Percentiles rank a stretch among this genome's conserved stretches.
Evolutionary conservation across 495 filamentous ascomycete species (phyloP).

Genomic region (Penicillium goetzii): DNA sequence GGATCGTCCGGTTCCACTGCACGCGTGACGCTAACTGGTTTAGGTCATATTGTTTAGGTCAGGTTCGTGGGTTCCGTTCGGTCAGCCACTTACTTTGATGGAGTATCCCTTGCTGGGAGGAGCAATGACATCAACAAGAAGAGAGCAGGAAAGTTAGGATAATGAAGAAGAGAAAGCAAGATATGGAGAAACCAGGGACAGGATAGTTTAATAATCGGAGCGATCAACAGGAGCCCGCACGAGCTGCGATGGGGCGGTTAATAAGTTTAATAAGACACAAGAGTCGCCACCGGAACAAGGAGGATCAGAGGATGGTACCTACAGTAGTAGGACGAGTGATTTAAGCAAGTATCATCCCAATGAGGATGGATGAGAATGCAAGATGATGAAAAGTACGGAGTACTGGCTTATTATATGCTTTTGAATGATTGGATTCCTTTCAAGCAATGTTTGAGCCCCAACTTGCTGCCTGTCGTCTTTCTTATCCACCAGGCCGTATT

Average conservation of each 20-base stretch:
- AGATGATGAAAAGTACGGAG: background rate
- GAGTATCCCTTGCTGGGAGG: constrained; percentile 29
- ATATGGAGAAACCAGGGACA: background rate
- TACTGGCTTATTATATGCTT: background rate
- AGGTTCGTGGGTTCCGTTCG: background rate
- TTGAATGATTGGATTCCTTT: background rate
- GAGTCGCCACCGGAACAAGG: constrained; percentile 9
- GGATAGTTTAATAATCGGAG: constrained; percentile 4
- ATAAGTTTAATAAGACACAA: constrained; percentile 6
- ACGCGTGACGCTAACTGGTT: constrained; percentile 40
- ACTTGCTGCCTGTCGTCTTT: constrained; percentile 3
- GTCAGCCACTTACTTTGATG: constrained; percentile 8
- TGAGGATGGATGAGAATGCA: background rate
- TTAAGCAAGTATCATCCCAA: background rate
- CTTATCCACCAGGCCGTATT: background rate
- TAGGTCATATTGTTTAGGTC: constrained; percentile 38
- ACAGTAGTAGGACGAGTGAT: background rate
- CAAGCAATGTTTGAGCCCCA: constrained; percentile 1
- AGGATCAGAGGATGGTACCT: background rate
- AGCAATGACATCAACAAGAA: background rate
- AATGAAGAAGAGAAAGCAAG: background rate
- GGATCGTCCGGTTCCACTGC: constrained; percentile 35
- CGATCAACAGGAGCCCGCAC: constrained; percentile 6
- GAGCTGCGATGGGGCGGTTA: constrained; percentile 2
- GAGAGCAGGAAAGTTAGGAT: background rate